Conservation (phyloP, 208 protist genomes). For the Phytomonas sp. region DNA sequence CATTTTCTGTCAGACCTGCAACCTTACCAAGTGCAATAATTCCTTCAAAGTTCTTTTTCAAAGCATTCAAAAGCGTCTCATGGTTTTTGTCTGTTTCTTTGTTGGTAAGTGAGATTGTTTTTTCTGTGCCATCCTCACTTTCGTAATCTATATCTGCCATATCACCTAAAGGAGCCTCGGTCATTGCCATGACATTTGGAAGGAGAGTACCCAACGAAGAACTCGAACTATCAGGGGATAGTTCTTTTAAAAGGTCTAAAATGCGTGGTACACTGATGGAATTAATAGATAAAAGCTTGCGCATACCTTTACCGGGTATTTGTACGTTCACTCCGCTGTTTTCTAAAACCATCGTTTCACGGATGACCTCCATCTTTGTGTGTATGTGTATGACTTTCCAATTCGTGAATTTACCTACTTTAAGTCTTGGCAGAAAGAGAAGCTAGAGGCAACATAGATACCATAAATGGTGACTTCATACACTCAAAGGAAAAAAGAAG, state of each 20-base stretch:
- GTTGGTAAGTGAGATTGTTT: background rate
- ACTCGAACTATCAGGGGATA: constrained; percentile 13
- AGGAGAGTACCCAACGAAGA: constrained; percentile 18
- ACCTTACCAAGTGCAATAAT: constrained; percentile 36
- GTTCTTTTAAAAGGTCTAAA: constrained; percentile 14
- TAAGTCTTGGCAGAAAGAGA: background rate
- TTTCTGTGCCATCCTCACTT: constrained; percentile 11
- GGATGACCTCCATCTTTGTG: constrained; percentile 1
- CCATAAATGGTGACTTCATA: background rate
- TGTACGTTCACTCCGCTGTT: background rate
- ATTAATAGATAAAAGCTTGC: constrained; percentile 17
- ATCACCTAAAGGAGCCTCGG: constrained; percentile 19
- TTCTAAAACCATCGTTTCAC: background rate
- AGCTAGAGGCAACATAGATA: background rate
- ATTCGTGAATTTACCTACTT: background rate
- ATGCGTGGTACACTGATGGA: constrained; percentile 16
- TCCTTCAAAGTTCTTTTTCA: constrained; percentile 36
- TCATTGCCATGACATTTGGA: constrained; percentile 23
- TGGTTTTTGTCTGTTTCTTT: constrained; percentile 2
- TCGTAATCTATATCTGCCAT: constrained; percentile 17
- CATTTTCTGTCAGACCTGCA: constrained; percentile 24
- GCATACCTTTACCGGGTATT: constrained; percentile 9
- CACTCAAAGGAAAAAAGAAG: background rate
- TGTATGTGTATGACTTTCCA: background rate
- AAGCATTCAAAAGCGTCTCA: constrained; percentile 10